Conservation (phyloP, 345 rosid species). For the Iberis pinnata region DNA sequence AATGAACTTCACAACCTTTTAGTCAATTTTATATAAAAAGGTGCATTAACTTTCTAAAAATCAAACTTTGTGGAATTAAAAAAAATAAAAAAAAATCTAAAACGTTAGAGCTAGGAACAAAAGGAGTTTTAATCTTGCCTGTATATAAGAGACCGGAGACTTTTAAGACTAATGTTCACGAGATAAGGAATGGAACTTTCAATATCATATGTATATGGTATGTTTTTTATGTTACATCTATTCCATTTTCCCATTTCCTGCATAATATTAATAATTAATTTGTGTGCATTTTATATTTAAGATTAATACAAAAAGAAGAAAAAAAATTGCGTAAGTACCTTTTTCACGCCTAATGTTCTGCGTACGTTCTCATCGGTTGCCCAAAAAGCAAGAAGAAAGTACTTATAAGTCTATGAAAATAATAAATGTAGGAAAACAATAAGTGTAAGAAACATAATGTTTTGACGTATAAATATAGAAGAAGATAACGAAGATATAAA, state of each 20-base stretch:
- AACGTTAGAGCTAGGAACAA: too few relatives aligned
- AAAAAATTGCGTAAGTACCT: constrained; percentile 5
- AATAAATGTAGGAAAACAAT: neutral
- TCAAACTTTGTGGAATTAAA: too few relatives aligned
- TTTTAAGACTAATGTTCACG: constrained; percentile 21
- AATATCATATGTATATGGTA: constrained; percentile 21
- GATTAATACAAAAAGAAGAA: neutral
- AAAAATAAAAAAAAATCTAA: too few relatives aligned
- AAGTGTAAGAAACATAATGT: neutral
- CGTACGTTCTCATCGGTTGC: constrained; percentile 33
- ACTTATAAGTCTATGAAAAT: constrained; percentile 23
- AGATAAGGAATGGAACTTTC: constrained; percentile 3
- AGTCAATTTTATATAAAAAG: too few relatives aligned
- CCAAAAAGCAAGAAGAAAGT: constrained; percentile 28
- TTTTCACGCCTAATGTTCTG: constrained; percentile 27
- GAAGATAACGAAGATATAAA: too few relatives aligned
- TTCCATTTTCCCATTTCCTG: constrained; percentile 22
- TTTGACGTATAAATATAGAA: too few relatives aligned
- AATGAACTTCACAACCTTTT: too few relatives aligned
- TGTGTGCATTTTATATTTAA: neutral
- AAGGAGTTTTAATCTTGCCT: too few relatives aligned
- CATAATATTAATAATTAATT: neutral
- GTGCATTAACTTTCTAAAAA: too few relatives aligned
- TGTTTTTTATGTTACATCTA: constrained; percentile 20
- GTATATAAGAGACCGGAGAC: constrained; percentile 26